phyloP scores from a whole-genome alignment of 768 basidiomycete genomes.

The Tylopilus balloui region DNA sequence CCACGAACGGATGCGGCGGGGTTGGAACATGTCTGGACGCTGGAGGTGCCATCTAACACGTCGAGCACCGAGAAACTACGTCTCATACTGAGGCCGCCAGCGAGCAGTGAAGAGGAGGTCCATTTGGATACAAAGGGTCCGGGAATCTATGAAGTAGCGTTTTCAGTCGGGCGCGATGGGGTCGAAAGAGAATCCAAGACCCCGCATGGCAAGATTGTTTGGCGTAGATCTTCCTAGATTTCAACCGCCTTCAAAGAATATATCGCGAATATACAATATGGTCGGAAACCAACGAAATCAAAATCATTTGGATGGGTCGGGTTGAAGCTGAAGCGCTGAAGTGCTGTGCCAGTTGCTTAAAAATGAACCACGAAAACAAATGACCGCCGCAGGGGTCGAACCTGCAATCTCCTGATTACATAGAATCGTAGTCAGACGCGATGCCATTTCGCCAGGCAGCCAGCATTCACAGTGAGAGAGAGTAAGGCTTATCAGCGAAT shows the following conservation, averaged over 20 bases:
- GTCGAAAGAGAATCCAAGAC: slow-evolving; percentile 35
- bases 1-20: slow-evolving; percentile 28
- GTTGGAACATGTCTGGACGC: slow-evolving; percentile 37
- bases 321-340: neutral
- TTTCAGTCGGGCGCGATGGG: slow-evolving; percentile 35
- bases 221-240: slow-evolving; percentile 22
- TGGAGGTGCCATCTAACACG: slow-evolving; percentile 33
- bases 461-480: slow-evolving; percentile 14
- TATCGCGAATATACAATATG: too few species aligned
- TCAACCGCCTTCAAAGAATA: neutral
- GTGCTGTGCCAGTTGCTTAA: neutral
- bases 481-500: neutral
- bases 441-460: slow-evolving; percentile 92
- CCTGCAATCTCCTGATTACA: slow-evolving; percentile 86
- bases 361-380: neutral
- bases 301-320: neutral
- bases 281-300: neutral
- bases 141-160: slow-evolving; percentile 53
- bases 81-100: slow-evolving; percentile 37
- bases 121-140: slow-evolving; percentile 29
- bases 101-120: slow-evolving; percentile 32
- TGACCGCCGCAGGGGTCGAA: slow-evolving; percentile 65
- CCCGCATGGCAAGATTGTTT: slow-evolving; percentile 50
- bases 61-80: slow-evolving; percentile 14
- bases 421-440: slow-evolving; percentile 81